A percentile compares a stretch with the other conserved stretches of the same genome.
phyloP scores from a whole-genome alignment of 305 asterid species.

The Fraxinus platypoda region DNA sequence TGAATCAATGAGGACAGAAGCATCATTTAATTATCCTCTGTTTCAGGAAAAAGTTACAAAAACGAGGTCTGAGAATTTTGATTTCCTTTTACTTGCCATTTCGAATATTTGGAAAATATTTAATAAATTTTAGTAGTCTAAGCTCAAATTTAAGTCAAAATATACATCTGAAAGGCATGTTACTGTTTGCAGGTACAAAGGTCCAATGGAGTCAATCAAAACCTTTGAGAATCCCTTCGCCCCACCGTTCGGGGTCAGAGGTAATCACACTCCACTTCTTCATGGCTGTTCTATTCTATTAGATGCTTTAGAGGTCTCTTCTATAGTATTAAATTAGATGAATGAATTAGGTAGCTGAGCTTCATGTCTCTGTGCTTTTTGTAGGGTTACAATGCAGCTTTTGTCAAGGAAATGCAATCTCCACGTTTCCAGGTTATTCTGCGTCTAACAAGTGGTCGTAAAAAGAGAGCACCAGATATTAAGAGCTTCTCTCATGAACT shows the following conservation, averaged over 20 bases:
- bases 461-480: slow-evolving; percentile 61
- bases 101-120: slow-evolving; percentile 1
- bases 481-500: slow-evolving; percentile 98
- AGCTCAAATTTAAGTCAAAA: slow-evolving; percentile 16
- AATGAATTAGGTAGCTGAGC: slow-evolving; percentile 28
- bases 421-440: slow-evolving; percentile 94
- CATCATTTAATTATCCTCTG: neutral
- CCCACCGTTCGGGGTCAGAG: slow-evolving; percentile 56
- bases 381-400: slow-evolving; percentile 68
- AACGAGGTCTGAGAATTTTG: slow-evolving; percentile 3
- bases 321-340: slow-evolving; percentile 4
- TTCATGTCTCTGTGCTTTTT: slow-evolving; percentile 33
- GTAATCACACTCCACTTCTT: slow-evolving; percentile 36
- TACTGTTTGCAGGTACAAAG: slow-evolving; percentile 52
- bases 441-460: slow-evolving; percentile 82
- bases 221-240: slow-evolving; percentile 56
- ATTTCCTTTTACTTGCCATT: slow-evolving; percentile 4
- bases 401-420: slow-evolving; percentile 91
- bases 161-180: slow-evolving; percentile 18
- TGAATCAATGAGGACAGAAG: slow-evolving; percentile 2
- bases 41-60: neutral
- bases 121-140: neutral
- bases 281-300: slow-evolving; percentile 12
- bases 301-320: slow-evolving; percentile 15
- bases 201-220: slow-evolving; percentile 69